Percentiles rank a stretch among this genome's conserved stretches.
Conservation (phyloP, 148 eudicot species). For the Cornus suecica region DNA sequence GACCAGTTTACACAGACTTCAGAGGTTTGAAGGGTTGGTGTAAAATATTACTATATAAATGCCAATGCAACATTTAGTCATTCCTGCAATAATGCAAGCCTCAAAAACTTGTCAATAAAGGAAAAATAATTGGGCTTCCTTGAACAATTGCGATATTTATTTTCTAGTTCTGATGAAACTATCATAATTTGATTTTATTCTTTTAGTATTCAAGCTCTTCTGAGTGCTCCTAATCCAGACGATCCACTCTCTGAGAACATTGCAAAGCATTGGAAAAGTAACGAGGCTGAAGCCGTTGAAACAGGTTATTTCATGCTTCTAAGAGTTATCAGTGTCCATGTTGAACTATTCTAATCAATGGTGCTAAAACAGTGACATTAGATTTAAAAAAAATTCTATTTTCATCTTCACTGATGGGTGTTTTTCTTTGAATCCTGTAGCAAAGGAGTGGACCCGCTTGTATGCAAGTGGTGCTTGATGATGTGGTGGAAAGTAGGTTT, state of each 20-base stretch:
- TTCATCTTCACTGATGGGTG: background rate
- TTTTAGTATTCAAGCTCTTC: constrained; percentile 86
- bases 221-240: constrained; percentile 98
- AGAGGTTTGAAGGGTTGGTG: background rate
- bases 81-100: background rate
- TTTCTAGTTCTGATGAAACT: background rate
- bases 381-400: background rate
- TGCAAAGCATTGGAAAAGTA: constrained; percentile 94
- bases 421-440: constrained; percentile 39
- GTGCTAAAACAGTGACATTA: background rate
- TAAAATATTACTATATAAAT: background rate
- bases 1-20: too few relatives aligned
- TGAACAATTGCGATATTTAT: background rate
- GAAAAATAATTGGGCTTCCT: background rate
- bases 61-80: background rate
- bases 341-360: background rate
- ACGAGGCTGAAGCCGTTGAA: constrained; percentile 93
- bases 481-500: background rate
- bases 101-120: background rate
- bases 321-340: background rate
- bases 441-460: constrained; percentile 89
- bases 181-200: background rate
- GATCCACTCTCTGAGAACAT: constrained; percentile 97
- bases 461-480: constrained; percentile 83
- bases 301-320: constrained; percentile 51